Evolutionary conservation across 495 filamentous ascomycete species (phyloP).

Genomic region (Tuber melanosporum): DNA sequence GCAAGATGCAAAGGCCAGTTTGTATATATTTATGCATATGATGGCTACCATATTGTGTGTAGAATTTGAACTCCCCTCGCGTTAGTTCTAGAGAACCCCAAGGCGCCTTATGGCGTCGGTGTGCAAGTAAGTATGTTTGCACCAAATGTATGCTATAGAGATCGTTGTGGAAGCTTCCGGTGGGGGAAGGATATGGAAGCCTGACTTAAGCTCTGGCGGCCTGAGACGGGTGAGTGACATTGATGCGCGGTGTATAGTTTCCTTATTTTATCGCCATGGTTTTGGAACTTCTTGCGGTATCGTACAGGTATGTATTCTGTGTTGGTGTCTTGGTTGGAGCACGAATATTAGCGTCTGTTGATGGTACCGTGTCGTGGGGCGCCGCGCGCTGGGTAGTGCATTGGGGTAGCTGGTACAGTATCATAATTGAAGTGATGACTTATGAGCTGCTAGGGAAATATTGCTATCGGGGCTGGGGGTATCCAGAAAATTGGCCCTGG

Average conservation of each 20-base stretch:
- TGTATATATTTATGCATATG: neutral
- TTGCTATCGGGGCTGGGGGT: neutral
- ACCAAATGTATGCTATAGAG: neutral
- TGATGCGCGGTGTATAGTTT: neutral
- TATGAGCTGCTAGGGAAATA: no score
- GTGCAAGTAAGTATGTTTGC: neutral
- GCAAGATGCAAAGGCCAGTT: neutral
- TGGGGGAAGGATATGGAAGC: neutral
- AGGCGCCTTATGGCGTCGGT: neutral
- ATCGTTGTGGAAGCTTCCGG: neutral
- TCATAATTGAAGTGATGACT: neutral
- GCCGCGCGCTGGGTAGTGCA: neutral
- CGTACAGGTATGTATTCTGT: neutral
- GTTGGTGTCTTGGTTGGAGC: neutral
- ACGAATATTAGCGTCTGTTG: neutral
- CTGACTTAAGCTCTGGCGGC: neutral
- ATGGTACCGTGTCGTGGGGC: neutral
- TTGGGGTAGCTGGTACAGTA: neutral
- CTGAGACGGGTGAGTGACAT: neutral
- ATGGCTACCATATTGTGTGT: neutral
- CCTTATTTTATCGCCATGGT: neutral
- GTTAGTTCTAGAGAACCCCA: neutral
- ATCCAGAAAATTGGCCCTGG: neutral
- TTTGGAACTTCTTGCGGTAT: neutral
- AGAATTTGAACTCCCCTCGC: neutral